phyloP scores from a whole-genome alignment of 1,284 basidiomycete species.

The Marasmius tenuissimus region DNA sequence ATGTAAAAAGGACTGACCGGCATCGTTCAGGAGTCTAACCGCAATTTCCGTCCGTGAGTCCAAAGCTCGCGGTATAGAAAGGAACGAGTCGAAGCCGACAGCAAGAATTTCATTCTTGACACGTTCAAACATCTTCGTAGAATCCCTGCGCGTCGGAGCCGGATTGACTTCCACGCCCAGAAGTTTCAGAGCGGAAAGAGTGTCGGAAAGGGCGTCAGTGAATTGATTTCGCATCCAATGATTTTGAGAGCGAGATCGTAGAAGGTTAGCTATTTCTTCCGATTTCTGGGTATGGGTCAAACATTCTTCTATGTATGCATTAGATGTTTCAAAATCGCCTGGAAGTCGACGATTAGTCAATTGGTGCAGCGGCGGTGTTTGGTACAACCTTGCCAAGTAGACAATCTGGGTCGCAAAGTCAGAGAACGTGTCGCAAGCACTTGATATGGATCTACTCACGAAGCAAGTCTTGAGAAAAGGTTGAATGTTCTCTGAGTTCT shows the following conservation, averaged over 20 bases:
- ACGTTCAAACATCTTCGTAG: slow-evolving; percentile 62
- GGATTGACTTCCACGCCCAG: slow-evolving; percentile 63
- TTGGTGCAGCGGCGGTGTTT: not conserved
- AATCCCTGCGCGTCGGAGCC: slow-evolving; percentile 50
- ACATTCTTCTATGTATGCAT: slow-evolving; percentile 53
- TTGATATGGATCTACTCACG: slow-evolving; percentile 39
- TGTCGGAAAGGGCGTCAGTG: slow-evolving; percentile 55
- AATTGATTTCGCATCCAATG: slow-evolving; percentile 61
- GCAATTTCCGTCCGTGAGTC: slow-evolving; percentile 61
- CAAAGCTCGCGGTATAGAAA: slow-evolving; percentile 57
- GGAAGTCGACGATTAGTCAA: not conserved
- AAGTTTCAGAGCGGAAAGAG: slow-evolving; percentile 54
- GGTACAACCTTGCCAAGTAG: slow-evolving; percentile 58
- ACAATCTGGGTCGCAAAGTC: slow-evolving; percentile 38
- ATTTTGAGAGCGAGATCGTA: slow-evolving; percentile 62
- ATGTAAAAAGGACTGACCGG: slow-evolving; percentile 38
- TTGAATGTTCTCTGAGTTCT: slow-evolving; percentile 48
- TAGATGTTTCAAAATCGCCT: slow-evolving; percentile 56
- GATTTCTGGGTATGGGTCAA: slow-evolving; percentile 43
- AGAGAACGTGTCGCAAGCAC: not conserved
- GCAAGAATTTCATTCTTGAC: slow-evolving; percentile 70
- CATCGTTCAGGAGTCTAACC: slow-evolving; percentile 64
- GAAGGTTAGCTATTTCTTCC: slow-evolving; percentile 55
- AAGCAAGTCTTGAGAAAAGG: slow-evolving; percentile 55
- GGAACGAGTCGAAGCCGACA: slow-evolving; percentile 65